Base-by-base conservation (phyloP, 768 basidiomycete species). In the Auricularia heimuer region DNA sequence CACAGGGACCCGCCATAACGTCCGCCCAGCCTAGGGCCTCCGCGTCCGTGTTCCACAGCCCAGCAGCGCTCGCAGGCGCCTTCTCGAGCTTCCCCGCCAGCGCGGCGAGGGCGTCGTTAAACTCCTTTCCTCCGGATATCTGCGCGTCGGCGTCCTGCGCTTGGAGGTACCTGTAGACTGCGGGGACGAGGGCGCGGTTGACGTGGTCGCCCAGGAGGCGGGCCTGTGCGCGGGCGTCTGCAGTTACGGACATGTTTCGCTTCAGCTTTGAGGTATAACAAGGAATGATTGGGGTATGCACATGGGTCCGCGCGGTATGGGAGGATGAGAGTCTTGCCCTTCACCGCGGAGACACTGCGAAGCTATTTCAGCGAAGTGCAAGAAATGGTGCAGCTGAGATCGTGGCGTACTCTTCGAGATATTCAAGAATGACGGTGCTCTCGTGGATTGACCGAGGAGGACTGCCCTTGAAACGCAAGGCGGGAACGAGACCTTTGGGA, bases 401-500 rank as follows among this genome's bases (percentile, higher is more conserved):
- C 42, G 16, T n/a, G 34, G 61, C 42, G 51, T 66, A 90, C 88
- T 91, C 89, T 76, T 92, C 86, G 54, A 94, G 77, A 70, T 82
- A 94, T 56, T 90, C 89, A 65, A 92, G 72, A 66, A 92, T 88
- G 39, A 91, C 85, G 0, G 85, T 89, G 70, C 88, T 90, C 72
- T 93, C 92, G 72, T 92, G 88, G 12, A 92, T 74, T 0, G 85
- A 82, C 39, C 83, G 76, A 0, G 87, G 83, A 0, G 85, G 86
- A 61, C 71, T 72, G 66, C 78, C 83, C 3, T 75, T 74, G 68
- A 91, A 73, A 68, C 80, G 82, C 35, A 90, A 69, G 0, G 81
- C 89, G 0, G 91, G 90, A 1, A 94, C 89, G 3, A 94, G 80
- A 0, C 92, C 90, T 69, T 89, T 90, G 1, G 91, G 90, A 16